A percentile compares a stretch with the other conserved stretches of the same genome.
Evolutionary conservation across 768 basidiomycete species (phyloP).

Genomic region (Calocybe cyanea): DNA sequence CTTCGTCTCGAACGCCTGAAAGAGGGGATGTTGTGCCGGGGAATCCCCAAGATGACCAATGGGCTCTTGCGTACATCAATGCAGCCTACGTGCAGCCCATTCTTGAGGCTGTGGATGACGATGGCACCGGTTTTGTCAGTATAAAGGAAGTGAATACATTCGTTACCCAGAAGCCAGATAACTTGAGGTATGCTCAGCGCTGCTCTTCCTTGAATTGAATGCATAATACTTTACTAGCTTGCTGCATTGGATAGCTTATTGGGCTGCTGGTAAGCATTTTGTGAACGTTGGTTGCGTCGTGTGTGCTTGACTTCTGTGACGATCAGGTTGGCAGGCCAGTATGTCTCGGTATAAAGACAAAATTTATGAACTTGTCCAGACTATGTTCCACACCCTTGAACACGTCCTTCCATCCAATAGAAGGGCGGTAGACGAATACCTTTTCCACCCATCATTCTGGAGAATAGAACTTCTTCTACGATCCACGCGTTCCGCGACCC

Average conservation of each 20-base stretch:
- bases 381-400: not conserved
- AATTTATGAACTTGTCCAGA: not conserved
- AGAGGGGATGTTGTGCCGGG: not conserved
- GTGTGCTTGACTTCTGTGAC: too few species aligned
- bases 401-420: not conserved
- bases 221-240: not conserved
- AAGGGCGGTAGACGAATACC: not conserved
- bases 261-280: not conserved
- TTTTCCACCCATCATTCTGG: not conserved
- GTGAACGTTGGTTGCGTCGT: not conserved
- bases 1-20: not conserved
- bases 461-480: not conserved
- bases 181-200: not conserved
- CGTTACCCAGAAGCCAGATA: not conserved
- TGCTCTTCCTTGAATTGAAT: not conserved
- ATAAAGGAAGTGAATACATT: not conserved
- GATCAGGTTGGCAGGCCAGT: not conserved
- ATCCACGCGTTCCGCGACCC: not conserved
- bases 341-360: not conserved
- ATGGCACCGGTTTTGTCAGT: not conserved
- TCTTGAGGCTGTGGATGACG: not conserved
- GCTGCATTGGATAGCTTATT: not conserved
- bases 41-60: not conserved
- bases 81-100: not conserved
- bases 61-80: not conserved